phyloP scores from a whole-genome alignment of 768 basidiomycete genomes.

The Candolleomyces efflorescens region DNA sequence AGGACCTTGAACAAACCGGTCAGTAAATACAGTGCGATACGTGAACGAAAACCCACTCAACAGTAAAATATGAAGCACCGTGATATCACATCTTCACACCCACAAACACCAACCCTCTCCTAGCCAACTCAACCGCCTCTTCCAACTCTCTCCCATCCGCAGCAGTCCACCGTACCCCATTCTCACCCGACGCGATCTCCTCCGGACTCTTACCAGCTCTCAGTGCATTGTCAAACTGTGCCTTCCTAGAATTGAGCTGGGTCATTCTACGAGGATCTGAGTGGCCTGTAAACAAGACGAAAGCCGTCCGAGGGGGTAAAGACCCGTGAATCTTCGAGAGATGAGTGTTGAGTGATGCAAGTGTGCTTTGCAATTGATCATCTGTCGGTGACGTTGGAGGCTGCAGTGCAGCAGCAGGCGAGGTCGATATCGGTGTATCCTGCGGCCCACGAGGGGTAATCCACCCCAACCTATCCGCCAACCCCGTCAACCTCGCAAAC shows the following conservation, averaged over 20 bases:
- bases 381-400: slow-evolving; percentile 13
- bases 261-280: slow-evolving; percentile 83
- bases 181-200: slow-evolving; percentile 38
- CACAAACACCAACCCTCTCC: slow-evolving; percentile 81
- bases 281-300: slow-evolving; percentile 87
- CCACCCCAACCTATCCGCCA: slow-evolving; percentile 82
- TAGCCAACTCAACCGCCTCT: slow-evolving; percentile 72
- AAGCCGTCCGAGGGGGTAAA: slow-evolving; percentile 75
- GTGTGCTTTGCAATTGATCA: slow-evolving; percentile 29
- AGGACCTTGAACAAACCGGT: too few species aligned
- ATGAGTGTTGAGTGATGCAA: slow-evolving; percentile 54
- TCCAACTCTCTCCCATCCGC: slow-evolving; percentile 77
- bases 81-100: slow-evolving; percentile 48
- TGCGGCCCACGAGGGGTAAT: slow-evolving; percentile 49
- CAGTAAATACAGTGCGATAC: too few species aligned
- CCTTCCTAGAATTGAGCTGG: slow-evolving; percentile 62
- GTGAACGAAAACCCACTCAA: too few species aligned
- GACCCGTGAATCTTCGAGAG: slow-evolving; percentile 58
- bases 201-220: slow-evolving; percentile 52
- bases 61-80: too few species aligned
- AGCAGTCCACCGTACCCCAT: slow-evolving; percentile 62
- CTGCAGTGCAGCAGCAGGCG: slow-evolving; percentile 5
- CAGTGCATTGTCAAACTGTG: slow-evolving; percentile 65
- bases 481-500: slow-evolving; percentile 78
- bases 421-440: slow-evolving; percentile 25